These are phyloP conservation scores for Didymella keratinophila DNA, from an alignment of 2,329 filamentous ascomycete species.

Conservation along the genomic window DNA sequence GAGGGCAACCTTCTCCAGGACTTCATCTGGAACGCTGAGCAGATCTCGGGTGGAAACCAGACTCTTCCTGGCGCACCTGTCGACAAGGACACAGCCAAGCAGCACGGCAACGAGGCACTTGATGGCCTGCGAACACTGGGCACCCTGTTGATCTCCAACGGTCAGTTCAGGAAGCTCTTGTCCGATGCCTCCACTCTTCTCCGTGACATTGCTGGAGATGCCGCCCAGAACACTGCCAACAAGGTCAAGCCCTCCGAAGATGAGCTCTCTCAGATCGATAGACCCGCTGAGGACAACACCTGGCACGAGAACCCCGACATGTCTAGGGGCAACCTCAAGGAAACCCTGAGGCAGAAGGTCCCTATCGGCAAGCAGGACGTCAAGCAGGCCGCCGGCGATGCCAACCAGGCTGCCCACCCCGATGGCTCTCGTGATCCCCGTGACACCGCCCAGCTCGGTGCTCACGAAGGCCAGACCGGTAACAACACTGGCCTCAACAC, in stretches of 20 bases:
- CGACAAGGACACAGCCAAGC: conserved; percentile 77
- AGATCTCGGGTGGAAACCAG: conserved; percentile 71
- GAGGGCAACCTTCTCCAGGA: conserved; percentile 93
- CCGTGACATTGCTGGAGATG: conserved; percentile 91
- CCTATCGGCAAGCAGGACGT: conserved; percentile 66
- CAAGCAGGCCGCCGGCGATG: conserved; percentile 64
- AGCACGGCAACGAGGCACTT: conserved; percentile 83
- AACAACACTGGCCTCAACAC: conserved; percentile 61
- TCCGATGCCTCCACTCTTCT: conserved; percentile 80
- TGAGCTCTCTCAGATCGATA: conserved; percentile 76
- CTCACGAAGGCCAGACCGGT: conserved; percentile 59
- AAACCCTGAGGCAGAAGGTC: conserved; percentile 68
- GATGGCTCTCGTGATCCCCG: conserved; percentile 62
- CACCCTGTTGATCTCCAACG: conserved; percentile 90
- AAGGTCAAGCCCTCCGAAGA: conserved; percentile 81
- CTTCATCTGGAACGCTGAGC: conserved; percentile 92
- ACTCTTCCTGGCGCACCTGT: conserved; percentile 71
- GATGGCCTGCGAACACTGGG: conserved; percentile 88
- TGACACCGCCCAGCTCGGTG: conserved; percentile 62
- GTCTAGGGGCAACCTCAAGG: conserved; percentile 72
- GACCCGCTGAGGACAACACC: conserved; percentile 86
- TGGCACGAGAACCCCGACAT: conserved; percentile 90
- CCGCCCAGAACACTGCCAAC: conserved; percentile 78
- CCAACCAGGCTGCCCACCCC: conserved; percentile 65
- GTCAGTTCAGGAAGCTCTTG: conserved; percentile 91